These are phyloP conservation scores for Plenodomus tracheiphilus DNA, from an alignment of 2,329 filamentous ascomycete genomes.

Conservation along the genomic window DNA sequence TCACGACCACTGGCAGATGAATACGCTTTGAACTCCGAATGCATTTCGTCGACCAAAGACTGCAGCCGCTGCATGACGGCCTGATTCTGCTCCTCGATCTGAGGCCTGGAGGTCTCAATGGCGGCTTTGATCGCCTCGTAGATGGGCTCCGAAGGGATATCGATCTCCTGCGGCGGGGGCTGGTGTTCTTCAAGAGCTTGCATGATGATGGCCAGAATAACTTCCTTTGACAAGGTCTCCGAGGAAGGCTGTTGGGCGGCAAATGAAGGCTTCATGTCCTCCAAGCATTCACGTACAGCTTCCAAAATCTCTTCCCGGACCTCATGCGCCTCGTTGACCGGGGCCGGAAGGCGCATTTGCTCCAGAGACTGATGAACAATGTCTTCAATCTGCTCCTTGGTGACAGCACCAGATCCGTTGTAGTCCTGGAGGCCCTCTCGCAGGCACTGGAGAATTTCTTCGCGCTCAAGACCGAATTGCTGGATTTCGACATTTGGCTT, in stretches of 20 bases:
- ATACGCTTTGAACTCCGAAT: slow-evolving; percentile 73
- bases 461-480: slow-evolving; percentile 85
- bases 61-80: slow-evolving; percentile 64
- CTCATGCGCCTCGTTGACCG: slow-evolving; percentile 69
- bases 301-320: slow-evolving; percentile 83
- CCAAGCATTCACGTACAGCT: slow-evolving; percentile 82
- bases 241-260: slow-evolving; percentile 46
- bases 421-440: slow-evolving; percentile 84
- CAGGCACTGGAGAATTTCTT: slow-evolving; percentile 85
- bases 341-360: slow-evolving; percentile 73
- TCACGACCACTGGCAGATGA: slow-evolving; percentile 77
- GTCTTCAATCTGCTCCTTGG: slow-evolving; percentile 80
- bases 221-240: slow-evolving; percentile 55
- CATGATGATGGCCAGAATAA: slow-evolving; percentile 61
- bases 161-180: slow-evolving; percentile 47
- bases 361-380: slow-evolving; percentile 86
- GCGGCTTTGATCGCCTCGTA: slow-evolving; percentile 62
- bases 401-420: slow-evolving; percentile 61
- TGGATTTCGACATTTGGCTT: slow-evolving; percentile 92
- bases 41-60: slow-evolving; percentile 63
- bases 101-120: slow-evolving; percentile 57
- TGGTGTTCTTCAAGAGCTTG: slow-evolving; percentile 59
- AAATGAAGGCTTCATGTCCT: slow-evolving; percentile 68
- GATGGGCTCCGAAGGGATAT: slow-evolving; percentile 56
- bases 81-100: slow-evolving; percentile 59